Evolutionary conservation across 176 grass and related monocot species (phyloP), one percentile per base, ranked within the genome.

Genomic region (Oryza coarctata): DNA sequence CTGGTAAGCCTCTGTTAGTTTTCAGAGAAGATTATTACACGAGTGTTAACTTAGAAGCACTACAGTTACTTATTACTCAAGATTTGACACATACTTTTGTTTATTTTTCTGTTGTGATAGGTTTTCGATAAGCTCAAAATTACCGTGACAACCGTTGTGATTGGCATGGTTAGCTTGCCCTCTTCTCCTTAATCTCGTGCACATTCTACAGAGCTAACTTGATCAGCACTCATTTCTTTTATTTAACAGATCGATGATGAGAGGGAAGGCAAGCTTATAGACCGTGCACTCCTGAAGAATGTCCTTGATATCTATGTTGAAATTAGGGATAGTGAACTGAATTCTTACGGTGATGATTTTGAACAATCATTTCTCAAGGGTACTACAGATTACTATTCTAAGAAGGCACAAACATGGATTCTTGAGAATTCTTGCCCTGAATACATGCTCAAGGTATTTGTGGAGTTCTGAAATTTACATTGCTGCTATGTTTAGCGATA

Each of bases 261-360:
- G 40, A 89, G 90, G 30, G 94, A 89, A 29, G 38, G 86, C 12
- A 78, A 93, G 13, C 68, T 65, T 80, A 84, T 87, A 73, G 88
- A 93, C 68, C 74, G 84, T 58, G 47, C 85, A 13, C 83, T 93
- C n/a, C 25, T 97, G 14, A 97, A 93, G 77, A 86, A 90, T 70
- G 94, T 91, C 9, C 72, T 97, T 49, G 86, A 87, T 45, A 80
- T 83, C 65, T 87, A 89, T 82, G 66, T 91, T 34, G 86, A 97
- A 64, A 84, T 91, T 83, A 71, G 84, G 9, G 57, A 47, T 27
- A 71, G 83, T 17, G 60, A 31, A 70, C 27, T 80, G 22, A 31
- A 43, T 7, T 55, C 26, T 52, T 97, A 93, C 20, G 39, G 70
- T 40, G 45, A 52, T 14, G 60, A 93, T 79, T 97, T 97, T 7